A percentile compares a stretch with the other conserved stretches of the same genome.
Conservation (phyloP, 2,329 filamentous ascomycete species). For the Escovopsis sp. region DNA sequence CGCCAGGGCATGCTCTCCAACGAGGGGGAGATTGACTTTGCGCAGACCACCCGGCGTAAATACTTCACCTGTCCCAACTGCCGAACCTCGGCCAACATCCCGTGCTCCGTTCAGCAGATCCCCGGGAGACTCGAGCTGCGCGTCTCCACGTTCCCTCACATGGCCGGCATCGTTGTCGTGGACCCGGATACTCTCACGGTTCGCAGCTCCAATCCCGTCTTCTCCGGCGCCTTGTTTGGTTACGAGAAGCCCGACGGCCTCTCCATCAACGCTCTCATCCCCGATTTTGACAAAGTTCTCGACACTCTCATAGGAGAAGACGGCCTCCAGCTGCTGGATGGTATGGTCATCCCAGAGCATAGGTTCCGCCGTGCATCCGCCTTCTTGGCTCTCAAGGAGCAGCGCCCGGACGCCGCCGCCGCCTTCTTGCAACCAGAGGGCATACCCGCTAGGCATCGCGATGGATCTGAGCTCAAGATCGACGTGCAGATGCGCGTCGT, state of each 20-base stretch:
- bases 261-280: conserved; percentile 66
- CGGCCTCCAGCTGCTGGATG: conserved; percentile 67
- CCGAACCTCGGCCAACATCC: conserved; percentile 59
- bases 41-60: conserved; percentile 53
- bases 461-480: conserved; percentile 82
- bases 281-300: conserved; percentile 74
- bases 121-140: conserved; percentile 57
- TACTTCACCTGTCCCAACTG: conserved; percentile 77
- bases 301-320: conserved; percentile 76
- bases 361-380: conserved; percentile 84
- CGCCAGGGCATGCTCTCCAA: conserved; percentile 56
- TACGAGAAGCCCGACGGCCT: conserved; percentile 71
- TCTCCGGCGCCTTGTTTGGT: conserved; percentile 84
- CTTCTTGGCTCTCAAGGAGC: conserved; percentile 69
- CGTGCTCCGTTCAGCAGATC: conserved; percentile 64
- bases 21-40: conserved; percentile 63
- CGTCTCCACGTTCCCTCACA: conserved; percentile 90
- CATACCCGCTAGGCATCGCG: conserved; percentile 71
- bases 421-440: conserved; percentile 76
- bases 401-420: conserved; percentile 60
- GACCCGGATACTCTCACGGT: conserved; percentile 65
- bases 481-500: conserved; percentile 96
- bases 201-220: conserved; percentile 87
- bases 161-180: conserved; percentile 90
- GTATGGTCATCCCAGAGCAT: conserved; percentile 93